Evolutionary conservation across 1,284 basidiomycete genomes (phyloP).

Genomic region (Chalciporus piperatoides): DNA sequence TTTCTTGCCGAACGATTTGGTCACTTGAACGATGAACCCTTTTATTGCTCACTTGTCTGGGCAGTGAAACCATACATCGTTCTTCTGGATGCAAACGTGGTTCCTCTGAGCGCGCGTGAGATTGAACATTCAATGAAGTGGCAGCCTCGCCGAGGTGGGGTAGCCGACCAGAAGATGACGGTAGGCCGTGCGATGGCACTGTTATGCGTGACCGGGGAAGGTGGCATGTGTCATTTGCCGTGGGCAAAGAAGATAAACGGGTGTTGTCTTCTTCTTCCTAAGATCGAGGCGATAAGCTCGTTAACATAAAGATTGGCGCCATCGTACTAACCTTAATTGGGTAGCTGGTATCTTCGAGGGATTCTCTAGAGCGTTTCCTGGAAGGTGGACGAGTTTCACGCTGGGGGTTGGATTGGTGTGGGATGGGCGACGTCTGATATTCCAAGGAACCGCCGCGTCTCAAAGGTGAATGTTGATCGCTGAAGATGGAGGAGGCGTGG

Average conservation of each 20-base stretch:
- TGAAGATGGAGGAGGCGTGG: slow-evolving; percentile 34
- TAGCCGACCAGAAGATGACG: slow-evolving; percentile 17
- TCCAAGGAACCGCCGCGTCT: slow-evolving; percentile 22
- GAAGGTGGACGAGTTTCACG: slow-evolving; percentile 26
- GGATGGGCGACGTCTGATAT: slow-evolving; percentile 14
- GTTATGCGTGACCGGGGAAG: slow-evolving; percentile 25
- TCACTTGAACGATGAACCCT: slow-evolving; percentile 30
- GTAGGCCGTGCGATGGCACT: slow-evolving; percentile 23
- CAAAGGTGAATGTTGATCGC: slow-evolving; percentile 22
- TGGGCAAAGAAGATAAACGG: slow-evolving; percentile 20
- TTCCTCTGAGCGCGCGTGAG: slow-evolving; percentile 23
- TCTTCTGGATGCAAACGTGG: slow-evolving; percentile 26
- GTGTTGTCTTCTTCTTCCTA: slow-evolving; percentile 27
- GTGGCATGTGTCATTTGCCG: slow-evolving; percentile 23
- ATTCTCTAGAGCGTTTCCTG: slow-evolving; percentile 36
- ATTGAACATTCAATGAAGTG: slow-evolving; percentile 9
- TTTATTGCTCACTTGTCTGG: slow-evolving; percentile 29
- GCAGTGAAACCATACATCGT: slow-evolving; percentile 17
- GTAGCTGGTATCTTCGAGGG: slow-evolving; percentile 29
- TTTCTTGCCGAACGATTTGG: slow-evolving; percentile 32
- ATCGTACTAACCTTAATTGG: slow-evolving; percentile 32
- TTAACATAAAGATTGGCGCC: slow-evolving; percentile 31
- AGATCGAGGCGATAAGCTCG: slow-evolving; percentile 26
- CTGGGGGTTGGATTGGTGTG: slow-evolving; percentile 17
- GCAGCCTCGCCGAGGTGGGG: slow-evolving; percentile 15